phyloP scores from a whole-genome alignment of 345 rosid species.

The Fremontodendron californicum region DNA sequence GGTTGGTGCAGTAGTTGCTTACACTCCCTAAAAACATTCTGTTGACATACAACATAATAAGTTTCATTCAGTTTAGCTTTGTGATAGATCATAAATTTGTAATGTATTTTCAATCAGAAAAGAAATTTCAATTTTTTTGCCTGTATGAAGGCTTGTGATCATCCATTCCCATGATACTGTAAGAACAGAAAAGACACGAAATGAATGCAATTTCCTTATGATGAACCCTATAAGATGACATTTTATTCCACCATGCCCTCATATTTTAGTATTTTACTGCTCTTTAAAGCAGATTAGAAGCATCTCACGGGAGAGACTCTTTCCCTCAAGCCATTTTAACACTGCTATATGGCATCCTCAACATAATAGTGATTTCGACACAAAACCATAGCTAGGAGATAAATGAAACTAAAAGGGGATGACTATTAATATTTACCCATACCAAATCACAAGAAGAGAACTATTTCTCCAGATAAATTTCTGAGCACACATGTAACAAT shows the following conservation, averaged over 20 bases:
- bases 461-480: neutral
- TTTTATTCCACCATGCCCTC: neutral
- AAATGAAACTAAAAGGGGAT: neutral
- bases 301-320: neutral
- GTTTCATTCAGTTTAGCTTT: slow-evolving; percentile 7
- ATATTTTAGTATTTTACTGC: neutral
- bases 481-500: neutral
- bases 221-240: neutral
- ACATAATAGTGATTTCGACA: neutral
- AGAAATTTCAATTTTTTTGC: neutral
- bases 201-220: neutral
- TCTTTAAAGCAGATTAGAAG: neutral
- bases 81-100: neutral
- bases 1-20: slow-evolving; percentile 86
- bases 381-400: neutral
- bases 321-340: neutral
- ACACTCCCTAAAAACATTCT: slow-evolving; percentile 97
- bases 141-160: neutral
- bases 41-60: slow-evolving; percentile 13
- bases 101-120: neutral
- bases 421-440: neutral
- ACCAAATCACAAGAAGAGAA: neutral
- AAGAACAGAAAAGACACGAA: neutral
- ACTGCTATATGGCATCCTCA: neutral
- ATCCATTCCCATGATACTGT: neutral